Conservation (phyloP, 176 grass and related monocot genomes). For the Eremochloa ophiuroides region DNA sequence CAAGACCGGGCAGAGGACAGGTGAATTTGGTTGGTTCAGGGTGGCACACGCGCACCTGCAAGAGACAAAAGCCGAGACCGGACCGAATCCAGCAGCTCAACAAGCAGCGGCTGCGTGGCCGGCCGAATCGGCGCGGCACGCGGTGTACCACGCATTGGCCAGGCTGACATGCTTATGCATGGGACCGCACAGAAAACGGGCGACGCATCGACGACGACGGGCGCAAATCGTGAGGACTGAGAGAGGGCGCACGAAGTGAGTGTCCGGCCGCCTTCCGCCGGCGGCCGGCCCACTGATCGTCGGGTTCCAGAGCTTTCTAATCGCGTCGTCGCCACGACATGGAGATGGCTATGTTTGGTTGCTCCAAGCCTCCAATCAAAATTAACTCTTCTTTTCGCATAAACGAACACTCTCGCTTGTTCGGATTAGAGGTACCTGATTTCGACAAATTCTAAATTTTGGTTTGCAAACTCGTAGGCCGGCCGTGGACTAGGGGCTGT, state of each 20-base stretch:
- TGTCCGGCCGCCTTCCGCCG: too few species aligned
- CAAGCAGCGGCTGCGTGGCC: background rate
- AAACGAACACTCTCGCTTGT: too few species aligned
- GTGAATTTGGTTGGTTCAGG: too few species aligned
- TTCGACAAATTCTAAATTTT: too few species aligned
- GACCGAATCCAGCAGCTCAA: background rate
- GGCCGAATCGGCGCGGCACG: background rate
- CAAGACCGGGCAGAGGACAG: background rate
- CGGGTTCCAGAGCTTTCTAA: background rate
- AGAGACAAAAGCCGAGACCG: background rate
- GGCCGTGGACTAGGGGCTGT: too few species aligned
- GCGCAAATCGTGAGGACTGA: background rate
- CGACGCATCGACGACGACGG: background rate
- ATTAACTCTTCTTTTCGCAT: too few species aligned
- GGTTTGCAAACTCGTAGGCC: too few species aligned
- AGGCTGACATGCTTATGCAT: background rate
- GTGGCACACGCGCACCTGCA: too few species aligned
- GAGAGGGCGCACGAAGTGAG: background rate
- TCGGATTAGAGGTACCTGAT: too few species aligned
- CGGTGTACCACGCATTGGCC: background rate
- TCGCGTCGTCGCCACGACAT: background rate
- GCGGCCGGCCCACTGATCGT: background rate
- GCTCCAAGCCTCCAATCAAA: too few species aligned
- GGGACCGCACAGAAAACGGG: background rate
- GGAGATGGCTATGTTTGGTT: too few species aligned